These are phyloP conservation scores for Aspergillus campestris DNA, from an alignment of 495 filamentous ascomycete species.

Conservation along the genomic window DNA sequence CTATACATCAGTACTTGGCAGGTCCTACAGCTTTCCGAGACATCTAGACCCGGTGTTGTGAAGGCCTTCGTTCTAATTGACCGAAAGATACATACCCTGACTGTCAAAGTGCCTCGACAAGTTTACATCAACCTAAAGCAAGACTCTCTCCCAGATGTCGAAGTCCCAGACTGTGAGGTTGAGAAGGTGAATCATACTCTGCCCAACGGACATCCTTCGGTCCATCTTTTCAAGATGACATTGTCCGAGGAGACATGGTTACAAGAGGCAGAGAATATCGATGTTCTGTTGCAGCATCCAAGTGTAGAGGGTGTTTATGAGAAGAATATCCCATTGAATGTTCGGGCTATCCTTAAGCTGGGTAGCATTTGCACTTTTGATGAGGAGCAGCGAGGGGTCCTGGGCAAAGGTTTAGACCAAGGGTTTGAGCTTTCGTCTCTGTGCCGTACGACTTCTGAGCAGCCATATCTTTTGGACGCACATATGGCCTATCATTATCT, in stretches of 20 bases:
- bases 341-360: slow-evolving; percentile 78
- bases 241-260: slow-evolving; percentile 85
- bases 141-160: slow-evolving; percentile 78
- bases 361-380: slow-evolving; percentile 95
- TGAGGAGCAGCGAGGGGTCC: slow-evolving; percentile 76
- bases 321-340: slow-evolving; percentile 74
- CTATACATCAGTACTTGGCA: slow-evolving; percentile 92
- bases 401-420: slow-evolving; percentile 86
- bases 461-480: slow-evolving; percentile 61
- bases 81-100: slow-evolving; percentile 77
- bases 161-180: slow-evolving; percentile 76
- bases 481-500: slow-evolving; percentile 76
- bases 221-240: slow-evolving; percentile 87
- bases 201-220: slow-evolving; percentile 90
- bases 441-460: slow-evolving; percentile 53
- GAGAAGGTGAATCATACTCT: slow-evolving; percentile 88
- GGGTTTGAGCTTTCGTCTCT: slow-evolving; percentile 84
- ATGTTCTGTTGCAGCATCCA: slow-evolving; percentile 75
- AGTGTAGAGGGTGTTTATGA: slow-evolving; percentile 97
- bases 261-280: slow-evolving; percentile 71
- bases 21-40: slow-evolving; percentile 74
- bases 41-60: slow-evolving; percentile 76
- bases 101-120: slow-evolving; percentile 80
- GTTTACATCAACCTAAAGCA: slow-evolving; percentile 87
- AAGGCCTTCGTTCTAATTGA: slow-evolving; percentile 89